Conservation (phyloP, 108 stramenopile genomes). For the Stephanodiscus triporus region DNA sequence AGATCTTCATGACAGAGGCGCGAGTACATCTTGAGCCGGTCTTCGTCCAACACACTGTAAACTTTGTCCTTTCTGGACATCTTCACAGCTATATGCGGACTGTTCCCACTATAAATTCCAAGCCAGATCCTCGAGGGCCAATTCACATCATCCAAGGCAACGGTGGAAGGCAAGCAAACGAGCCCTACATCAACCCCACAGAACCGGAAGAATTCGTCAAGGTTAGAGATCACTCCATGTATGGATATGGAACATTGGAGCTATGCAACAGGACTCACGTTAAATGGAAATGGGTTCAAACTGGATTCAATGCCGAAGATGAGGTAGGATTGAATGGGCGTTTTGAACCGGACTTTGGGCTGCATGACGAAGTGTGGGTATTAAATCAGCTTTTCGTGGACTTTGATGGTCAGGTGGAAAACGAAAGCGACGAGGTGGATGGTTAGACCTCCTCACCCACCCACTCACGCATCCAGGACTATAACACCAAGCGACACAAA, state of each 20-base stretch:
- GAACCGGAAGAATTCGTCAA: slow-evolving; percentile 82
- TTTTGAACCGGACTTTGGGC: slow-evolving; percentile 15
- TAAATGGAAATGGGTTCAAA: slow-evolving; percentile 74
- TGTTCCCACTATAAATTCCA: slow-evolving; percentile 56
- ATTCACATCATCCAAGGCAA: slow-evolving; percentile 92
- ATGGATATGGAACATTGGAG: slow-evolving; percentile 83
- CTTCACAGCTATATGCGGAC: slow-evolving; percentile 92
- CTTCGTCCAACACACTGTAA: slow-evolving; percentile 79
- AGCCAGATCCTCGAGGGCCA: slow-evolving; percentile 56
- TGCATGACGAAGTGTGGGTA: slow-evolving; percentile 38
- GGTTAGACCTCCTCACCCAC: neutral
- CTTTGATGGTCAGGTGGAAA: slow-evolving; percentile 11
- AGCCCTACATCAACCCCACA: slow-evolving; percentile 60
- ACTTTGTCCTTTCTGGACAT: slow-evolving; percentile 90
- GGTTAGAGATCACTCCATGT: slow-evolving; percentile 80
- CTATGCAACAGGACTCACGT: slow-evolving; percentile 78
- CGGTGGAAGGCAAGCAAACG: slow-evolving; percentile 88
- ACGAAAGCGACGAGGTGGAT: neutral
- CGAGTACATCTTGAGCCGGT: slow-evolving; percentile 80
- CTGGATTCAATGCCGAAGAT: slow-evolving; percentile 31
- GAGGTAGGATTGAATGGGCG: slow-evolving; percentile 5
- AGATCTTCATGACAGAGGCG: slow-evolving; percentile 68
- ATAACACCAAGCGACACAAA: too few relatives aligned
- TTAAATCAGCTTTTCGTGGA: slow-evolving; percentile 33
- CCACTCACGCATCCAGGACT: too few relatives aligned